Conservation (phyloP, 768 basidiomycete species). For the Lepiota brunneoincarnata region DNA sequence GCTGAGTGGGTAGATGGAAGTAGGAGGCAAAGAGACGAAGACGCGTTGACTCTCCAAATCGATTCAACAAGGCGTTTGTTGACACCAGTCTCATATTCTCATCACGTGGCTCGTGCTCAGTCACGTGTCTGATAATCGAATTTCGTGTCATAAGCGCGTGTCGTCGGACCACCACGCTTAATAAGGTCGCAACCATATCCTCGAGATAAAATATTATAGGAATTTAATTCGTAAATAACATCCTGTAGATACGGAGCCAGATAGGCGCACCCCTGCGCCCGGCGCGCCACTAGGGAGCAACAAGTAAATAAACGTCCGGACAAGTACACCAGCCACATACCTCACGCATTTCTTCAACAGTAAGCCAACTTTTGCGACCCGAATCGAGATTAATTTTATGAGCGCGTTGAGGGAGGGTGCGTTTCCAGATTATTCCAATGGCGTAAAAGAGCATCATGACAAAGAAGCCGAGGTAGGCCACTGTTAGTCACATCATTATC, state of each 20-base stretch:
- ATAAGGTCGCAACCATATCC: too few relatives aligned
- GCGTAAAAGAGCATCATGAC: constrained; percentile 39
- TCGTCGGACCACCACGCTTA: too few relatives aligned
- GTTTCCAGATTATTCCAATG: constrained; percentile 38
- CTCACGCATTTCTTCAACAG: constrained; percentile 41
- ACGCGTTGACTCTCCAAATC: constrained; percentile 28
- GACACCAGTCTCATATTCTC: constrained; percentile 25
- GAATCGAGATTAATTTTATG: constrained; percentile 42
- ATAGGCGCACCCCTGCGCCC: constrained; percentile 34
- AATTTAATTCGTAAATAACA: constrained; percentile 36
- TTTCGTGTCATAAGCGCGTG: neutral
- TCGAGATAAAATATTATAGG: neutral
- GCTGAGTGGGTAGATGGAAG: constrained; percentile 2
- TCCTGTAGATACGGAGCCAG: constrained; percentile 35
- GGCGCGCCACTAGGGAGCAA: constrained; percentile 34
- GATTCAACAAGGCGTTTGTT: constrained; percentile 32
- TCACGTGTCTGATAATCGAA: too few relatives aligned
- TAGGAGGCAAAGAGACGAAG: constrained; percentile 16
- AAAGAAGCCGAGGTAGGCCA: constrained; percentile 37
- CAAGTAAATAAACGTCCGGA: neutral
- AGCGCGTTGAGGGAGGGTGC: constrained; percentile 32
- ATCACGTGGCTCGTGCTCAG: constrained; percentile 30
- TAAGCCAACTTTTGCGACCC: constrained; percentile 46
- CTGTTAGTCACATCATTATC: constrained; percentile 15
- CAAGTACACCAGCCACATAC: constrained; percentile 18